Evolutionary conservation across 208 protist species (phyloP).

Genomic region (Trypanosoma lewisi): DNA sequence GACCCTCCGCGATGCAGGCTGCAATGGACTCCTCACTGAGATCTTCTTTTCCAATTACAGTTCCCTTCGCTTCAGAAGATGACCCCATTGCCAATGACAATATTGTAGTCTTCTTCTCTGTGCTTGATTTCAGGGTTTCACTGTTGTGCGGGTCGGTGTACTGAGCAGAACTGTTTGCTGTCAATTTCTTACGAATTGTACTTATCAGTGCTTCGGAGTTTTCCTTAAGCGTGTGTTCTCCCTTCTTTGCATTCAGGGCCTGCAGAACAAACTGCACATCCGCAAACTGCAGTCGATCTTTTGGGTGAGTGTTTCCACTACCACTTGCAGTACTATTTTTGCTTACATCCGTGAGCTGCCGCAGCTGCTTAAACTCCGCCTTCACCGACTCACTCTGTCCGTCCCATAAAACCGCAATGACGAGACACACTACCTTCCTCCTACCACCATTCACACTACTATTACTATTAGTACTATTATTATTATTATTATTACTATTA

Average conservation of each 20-base stretch:
- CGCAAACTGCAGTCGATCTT: background rate
- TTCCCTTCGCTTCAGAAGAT: background rate
- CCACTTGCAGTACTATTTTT: background rate
- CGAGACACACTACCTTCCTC: conserved; percentile 33
- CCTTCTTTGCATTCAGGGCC: conserved; percentile 78
- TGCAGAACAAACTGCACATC: conserved; percentile 72
- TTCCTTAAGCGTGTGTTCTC: conserved; percentile 49
- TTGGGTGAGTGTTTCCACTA: background rate
- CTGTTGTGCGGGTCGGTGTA: conserved; percentile 12
- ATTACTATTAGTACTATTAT: background rate
- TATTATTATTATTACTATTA: background rate
- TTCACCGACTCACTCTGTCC: conserved; percentile 56
- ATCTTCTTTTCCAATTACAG: conserved; percentile 29
- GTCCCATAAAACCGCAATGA: conserved; percentile 75
- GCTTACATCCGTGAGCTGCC: conserved; percentile 38
- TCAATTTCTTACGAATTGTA: conserved; percentile 64
- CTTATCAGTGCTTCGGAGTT: conserved; percentile 59
- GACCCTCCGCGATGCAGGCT: conserved; percentile 39
- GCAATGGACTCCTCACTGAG: conserved; percentile 37
- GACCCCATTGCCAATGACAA: background rate
- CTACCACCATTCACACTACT: no score
- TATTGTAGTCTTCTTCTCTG: background rate
- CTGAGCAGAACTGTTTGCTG: conserved; percentile 11
- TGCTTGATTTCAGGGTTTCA: background rate
- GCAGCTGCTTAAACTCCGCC: conserved; percentile 51